Evolutionary conservation across 441 rosid species (phyloP).

Genomic region (Arabidopsis lyrata): DNA sequence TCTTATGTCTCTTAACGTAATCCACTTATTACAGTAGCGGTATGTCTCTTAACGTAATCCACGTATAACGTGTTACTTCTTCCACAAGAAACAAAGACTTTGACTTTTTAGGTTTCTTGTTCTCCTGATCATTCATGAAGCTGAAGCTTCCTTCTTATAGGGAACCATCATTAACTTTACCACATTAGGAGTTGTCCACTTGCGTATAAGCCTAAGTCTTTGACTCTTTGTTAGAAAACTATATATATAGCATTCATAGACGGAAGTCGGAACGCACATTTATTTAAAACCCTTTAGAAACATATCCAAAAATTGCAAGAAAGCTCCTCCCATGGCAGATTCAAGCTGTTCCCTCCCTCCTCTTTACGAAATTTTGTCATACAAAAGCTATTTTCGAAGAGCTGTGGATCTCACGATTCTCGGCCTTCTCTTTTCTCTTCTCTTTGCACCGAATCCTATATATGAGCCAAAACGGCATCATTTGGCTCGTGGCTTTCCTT

Average conservation of each 20-base stretch:
- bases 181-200: not conserved
- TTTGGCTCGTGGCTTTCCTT: constrained; percentile 61
- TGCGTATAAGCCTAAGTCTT: no score
- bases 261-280: no score
- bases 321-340: constrained; percentile 27
- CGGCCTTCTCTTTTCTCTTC: constrained; percentile 52
- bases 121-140: not conserved
- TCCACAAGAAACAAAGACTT: not conserved
- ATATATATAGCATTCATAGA: no score
- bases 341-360: constrained; percentile 16
- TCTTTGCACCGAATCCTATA: constrained; percentile 51
- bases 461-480: constrained; percentile 47
- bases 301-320: constrained; percentile 6
- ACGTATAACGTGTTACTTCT: not conserved
- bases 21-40: not conserved
- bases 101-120: not conserved
- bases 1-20: not conserved
- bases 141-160: not conserved
- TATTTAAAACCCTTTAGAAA: not conserved
- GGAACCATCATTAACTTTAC: not conserved
- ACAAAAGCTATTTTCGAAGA: constrained; percentile 47
- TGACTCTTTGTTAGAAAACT: no score
- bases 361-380: constrained; percentile 44
- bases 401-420: constrained; percentile 45
- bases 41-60: no score